Evolutionary conservation across 257 asterid species (phyloP), one percentile per base, ranked within the genome.

Genomic region (Petrea volubilis): DNA sequence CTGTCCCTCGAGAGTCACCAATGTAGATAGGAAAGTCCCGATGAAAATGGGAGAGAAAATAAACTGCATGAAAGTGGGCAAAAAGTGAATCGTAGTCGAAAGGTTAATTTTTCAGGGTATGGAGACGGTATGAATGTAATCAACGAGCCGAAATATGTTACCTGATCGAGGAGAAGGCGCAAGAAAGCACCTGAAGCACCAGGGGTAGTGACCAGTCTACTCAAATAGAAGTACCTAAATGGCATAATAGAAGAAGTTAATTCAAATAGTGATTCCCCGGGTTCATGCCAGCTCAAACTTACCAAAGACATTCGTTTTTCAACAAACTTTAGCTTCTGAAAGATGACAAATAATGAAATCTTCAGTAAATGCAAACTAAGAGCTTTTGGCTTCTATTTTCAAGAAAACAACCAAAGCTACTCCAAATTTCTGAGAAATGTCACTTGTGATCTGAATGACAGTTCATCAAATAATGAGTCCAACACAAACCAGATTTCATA

Each of bases 101-200:
- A 21, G 64, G 52, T 62, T 50, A 41, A 59, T 70, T 43, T n/a
- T n/a, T n/a, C n/a, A 10, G 28, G 70, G 20, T 44, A 46, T 12
- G 46, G 18, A 24, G 31, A 17, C 9, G 4, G 13, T 6, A 23
- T 25, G n/a, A 31, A 47, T 10, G 46, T 10, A 69, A 69, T 76
- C 33, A 44, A 70, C 38, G 7, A 24, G 66, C 10, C 34, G 36
- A 38, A 76, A 74, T 18, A 73, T 59, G 64, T 78, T 52, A 88
- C 98, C 97, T 90, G 97, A 76, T 90, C 97, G 40, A 93, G 96
- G 53, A 93, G 49, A 76, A 91, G 96, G 53, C 96, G 85, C 46
- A 79, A 29, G 63, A 84, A 23, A 80, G 94, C 92, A 63, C 97
- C 96, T 47, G 89, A 44, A 71, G 82, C 83, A 78, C 97, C 96